Evolutionary conservation across 164 flowering plant genomes (phyloP), one percentile per base, ranked within the genome.

Genomic region (Dillenia suffruticosa): DNA sequence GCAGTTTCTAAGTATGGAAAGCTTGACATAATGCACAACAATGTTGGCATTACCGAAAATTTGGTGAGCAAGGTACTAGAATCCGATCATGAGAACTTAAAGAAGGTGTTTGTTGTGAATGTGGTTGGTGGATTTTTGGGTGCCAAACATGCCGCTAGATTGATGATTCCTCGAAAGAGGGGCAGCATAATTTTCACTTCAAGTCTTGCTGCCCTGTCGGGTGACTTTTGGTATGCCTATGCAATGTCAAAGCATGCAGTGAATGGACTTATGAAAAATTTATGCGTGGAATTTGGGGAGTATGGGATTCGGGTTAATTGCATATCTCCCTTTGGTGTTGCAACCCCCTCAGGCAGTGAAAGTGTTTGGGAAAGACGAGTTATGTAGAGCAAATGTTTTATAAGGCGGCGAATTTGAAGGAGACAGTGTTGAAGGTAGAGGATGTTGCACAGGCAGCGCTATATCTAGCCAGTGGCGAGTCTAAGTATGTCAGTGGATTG

Each of bases 101-200:
- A 67, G 12, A 22, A 47, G 43, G 52, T 63, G n/a, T 44, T 72
- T 3, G 58, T 15, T 9, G 62, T 72, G 14, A 72, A 72, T 16
- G 15, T 72, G 14, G 48, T 15, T 14, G 75, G 75, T 59, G 64
- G 19, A 1, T 45, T 72, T 57, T 49, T 67, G 14, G 71, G 78
- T 0, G 73, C 77, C 46, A 80, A 80, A 55, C 80, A 77, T 32
- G 84, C 81, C 0, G 84, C 78, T 6, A 66, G 73, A 60, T 78
- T 71, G 0, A 80, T 80, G 83, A 49, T 72, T 8, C 74, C 77
- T 8, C 59, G 46, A 0, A 62, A 66, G 51, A 51, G 46, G 10
- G 82, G 80, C 0, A 24, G 52, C 63, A 76, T 81, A 5, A 48
- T 78, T 9, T 73, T 76, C 70, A 78, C 80, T 0, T 54, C 75